phyloP scores from a whole-genome alignment of 495 filamentous ascomycete species.

The Aspergillus bertholletiae region DNA sequence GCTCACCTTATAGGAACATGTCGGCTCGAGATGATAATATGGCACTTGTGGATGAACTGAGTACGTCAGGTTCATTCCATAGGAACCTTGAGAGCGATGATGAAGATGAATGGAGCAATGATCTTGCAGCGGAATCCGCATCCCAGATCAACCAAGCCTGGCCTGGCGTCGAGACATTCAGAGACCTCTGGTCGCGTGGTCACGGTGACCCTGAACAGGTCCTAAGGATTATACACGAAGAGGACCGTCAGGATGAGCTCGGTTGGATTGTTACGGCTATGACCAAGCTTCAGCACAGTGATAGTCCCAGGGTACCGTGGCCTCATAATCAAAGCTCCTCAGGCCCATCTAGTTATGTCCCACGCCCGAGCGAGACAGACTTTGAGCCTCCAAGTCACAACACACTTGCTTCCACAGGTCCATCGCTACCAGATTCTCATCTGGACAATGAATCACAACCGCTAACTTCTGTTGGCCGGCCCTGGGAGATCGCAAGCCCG shows the following conservation, averaged over 20 bases:
- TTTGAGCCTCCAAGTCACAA: not conserved
- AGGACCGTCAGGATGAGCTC: constrained; percentile 54
- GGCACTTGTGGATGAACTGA: constrained; percentile 3
- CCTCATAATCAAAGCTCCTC: not conserved
- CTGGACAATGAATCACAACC: not conserved
- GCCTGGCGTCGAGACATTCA: constrained; percentile 44
- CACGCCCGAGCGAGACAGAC: not conserved
- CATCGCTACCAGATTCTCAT: not conserved
- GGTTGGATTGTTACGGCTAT: constrained; percentile 44
- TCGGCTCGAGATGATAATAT: constrained; percentile 8
- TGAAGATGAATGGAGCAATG: constrained; percentile 34
- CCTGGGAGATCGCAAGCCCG: constrained; percentile 5
- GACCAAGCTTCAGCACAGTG: constrained; percentile 19
- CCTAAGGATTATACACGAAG: constrained; percentile 57
- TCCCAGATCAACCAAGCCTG: constrained; percentile 14
- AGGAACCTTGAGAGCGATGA: constrained; percentile 10
- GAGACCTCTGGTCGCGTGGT: constrained; percentile 48
- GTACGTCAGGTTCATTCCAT: not conserved
- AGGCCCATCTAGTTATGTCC: not conserved
- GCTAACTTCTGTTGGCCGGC: not conserved
- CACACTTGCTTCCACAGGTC: not conserved
- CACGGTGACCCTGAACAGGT: constrained; percentile 59
- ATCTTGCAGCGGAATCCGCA: constrained; percentile 35
- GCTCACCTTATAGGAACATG: not conserved
- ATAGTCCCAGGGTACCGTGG: not conserved